A percentile compares a stretch with the other conserved stretches of the same genome.
Conservation (phyloP, 345 rosid species). For the Stellera chamaejasme region DNA sequence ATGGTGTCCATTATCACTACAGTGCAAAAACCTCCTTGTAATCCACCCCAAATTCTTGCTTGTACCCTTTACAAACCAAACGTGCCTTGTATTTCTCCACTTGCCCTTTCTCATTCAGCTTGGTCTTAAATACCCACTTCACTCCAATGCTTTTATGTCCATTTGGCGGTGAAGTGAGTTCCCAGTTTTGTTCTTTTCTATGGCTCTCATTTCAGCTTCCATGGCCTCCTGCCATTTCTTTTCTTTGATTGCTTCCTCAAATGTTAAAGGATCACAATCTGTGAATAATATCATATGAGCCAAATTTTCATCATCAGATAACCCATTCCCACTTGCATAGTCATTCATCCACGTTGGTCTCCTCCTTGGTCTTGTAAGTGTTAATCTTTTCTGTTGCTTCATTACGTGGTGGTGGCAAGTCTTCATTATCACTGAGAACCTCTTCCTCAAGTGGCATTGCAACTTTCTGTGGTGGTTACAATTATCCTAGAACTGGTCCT, state of each 20-base stretch:
- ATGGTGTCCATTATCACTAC: too few relatives aligned
- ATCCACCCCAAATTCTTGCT: background rate
- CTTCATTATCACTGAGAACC: too few relatives aligned
- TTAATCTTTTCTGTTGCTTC: background rate
- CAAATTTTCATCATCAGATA: background rate
- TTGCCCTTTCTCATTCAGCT: background rate
- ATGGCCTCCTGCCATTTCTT: background rate
- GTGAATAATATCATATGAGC: too few relatives aligned
- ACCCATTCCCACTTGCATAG: background rate
- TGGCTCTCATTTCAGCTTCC: background rate
- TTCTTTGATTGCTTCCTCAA: too few relatives aligned
- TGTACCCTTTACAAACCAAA: background rate
- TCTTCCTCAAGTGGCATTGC: too few relatives aligned
- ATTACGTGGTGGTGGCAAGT: background rate
- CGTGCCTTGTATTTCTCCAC: background rate
- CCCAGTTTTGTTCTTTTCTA: too few relatives aligned
- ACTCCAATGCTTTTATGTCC: background rate
- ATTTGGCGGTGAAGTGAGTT: too few relatives aligned
- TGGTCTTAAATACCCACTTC: conserved; percentile 5
- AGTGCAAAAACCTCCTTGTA: background rate
- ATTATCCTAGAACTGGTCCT: too few relatives aligned
- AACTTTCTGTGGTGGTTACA: too few relatives aligned
- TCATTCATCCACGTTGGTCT: background rate
- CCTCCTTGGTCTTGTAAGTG: background rate
- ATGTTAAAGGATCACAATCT: too few relatives aligned